Evolutionary conservation across 2,329 filamentous ascomycete genomes (phyloP).

Genomic region (Colletotrichum somersetense): DNA sequence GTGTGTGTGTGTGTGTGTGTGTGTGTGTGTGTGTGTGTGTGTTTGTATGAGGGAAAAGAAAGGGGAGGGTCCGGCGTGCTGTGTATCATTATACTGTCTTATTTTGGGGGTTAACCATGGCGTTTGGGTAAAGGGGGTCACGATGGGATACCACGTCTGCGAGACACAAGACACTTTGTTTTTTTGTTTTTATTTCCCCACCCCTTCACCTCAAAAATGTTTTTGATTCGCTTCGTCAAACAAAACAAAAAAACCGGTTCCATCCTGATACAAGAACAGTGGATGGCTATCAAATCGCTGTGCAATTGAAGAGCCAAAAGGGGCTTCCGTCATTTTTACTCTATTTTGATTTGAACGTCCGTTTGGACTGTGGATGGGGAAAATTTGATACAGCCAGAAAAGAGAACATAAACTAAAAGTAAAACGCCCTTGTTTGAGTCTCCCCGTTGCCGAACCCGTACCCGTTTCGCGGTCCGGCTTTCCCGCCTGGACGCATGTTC

Average conservation of each 20-base stretch:
- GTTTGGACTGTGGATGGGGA: constrained; percentile 11
- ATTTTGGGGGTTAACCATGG: constrained; percentile 3
- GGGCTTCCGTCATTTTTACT: not conserved
- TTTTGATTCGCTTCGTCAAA: not conserved
- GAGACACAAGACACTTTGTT: not conserved
- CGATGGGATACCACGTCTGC: constrained; percentile 25
- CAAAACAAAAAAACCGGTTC: too few relatives aligned
- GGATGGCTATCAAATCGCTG: not conserved
- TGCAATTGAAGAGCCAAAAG: too few relatives aligned
- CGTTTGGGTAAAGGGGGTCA: constrained; percentile 22
- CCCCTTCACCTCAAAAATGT: not conserved
- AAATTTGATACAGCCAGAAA: constrained; percentile 26
- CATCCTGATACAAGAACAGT: not conserved
- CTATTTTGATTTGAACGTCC: constrained; percentile 1
- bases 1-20: too few relatives aligned
- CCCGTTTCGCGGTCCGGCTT: not conserved
- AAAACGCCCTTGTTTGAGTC: constrained; percentile 11
- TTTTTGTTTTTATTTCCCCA: not conserved
- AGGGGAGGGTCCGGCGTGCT: too few relatives aligned
- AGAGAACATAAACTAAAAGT: too few relatives aligned
- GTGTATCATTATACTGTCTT: not conserved
- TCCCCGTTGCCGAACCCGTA: not conserved
- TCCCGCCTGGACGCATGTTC: not conserved
- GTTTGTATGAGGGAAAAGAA: not conserved
- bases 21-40: too few relatives aligned